Evolutionary conservation across 2,329 filamentous ascomycete species (phyloP).

Genomic region (Ophiocordyceps camponoti-floridani): DNA sequence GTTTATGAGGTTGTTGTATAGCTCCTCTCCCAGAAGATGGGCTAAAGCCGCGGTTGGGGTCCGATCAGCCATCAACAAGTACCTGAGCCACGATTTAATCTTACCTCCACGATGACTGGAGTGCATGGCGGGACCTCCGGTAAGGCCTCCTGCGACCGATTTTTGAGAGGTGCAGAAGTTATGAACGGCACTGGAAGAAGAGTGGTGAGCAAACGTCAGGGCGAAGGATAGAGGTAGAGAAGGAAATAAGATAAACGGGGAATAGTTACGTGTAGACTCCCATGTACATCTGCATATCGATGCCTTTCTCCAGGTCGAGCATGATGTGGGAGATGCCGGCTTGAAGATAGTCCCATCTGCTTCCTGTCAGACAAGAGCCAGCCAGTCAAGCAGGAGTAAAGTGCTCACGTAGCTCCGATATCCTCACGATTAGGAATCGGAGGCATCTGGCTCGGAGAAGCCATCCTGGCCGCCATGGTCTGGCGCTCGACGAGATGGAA

Average conservation of each 20-base stretch:
- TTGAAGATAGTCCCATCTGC: slow-evolving; percentile 79
- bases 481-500: background rate
- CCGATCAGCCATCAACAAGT: background rate
- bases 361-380: slow-evolving; percentile 7
- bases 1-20: slow-evolving; percentile 78
- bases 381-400: slow-evolving; percentile 2
- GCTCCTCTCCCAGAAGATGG: slow-evolving; percentile 84
- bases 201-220: background rate
- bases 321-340: slow-evolving; percentile 83
- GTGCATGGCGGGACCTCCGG: slow-evolving; percentile 18
- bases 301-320: slow-evolving; percentile 75
- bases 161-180: slow-evolving; percentile 99
- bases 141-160: slow-evolving; percentile 53
- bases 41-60: slow-evolving; percentile 29
- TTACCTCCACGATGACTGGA: slow-evolving; percentile 41
- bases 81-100: slow-evolving; percentile 2
- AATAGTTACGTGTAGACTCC: slow-evolving; percentile 65
- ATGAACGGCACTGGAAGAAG: slow-evolving; percentile 55
- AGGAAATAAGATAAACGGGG: background rate
- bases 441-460: slow-evolving; percentile 27
- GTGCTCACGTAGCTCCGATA: slow-evolving; percentile 28
- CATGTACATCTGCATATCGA: slow-evolving; percentile 97
- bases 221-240: background rate
- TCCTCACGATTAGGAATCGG: slow-evolving; percentile 44
- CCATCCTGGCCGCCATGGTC: slow-evolving; percentile 17